Evolutionary conservation across 177 flowering plant genomes (phyloP).

Genomic region (Telopea speciosissima): DNA sequence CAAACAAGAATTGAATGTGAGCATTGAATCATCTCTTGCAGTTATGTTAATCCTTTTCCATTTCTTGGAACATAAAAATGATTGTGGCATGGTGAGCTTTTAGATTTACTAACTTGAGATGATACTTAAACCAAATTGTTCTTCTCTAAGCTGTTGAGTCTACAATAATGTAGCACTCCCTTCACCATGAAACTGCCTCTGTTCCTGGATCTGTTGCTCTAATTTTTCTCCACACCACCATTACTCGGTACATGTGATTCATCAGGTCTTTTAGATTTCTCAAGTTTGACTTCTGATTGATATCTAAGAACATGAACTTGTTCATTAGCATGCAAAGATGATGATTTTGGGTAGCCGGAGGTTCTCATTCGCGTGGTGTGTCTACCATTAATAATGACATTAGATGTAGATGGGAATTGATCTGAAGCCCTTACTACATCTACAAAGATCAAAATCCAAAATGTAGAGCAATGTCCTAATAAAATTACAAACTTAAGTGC

Average conservation of each 20-base stretch:
- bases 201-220: not conserved
- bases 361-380: not conserved
- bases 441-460: slow-evolving; percentile 3
- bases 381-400: not conserved
- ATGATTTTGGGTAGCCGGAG: not conserved
- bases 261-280: slow-evolving; percentile 2
- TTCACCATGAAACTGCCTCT: not conserved
- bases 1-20: too few relatives aligned
- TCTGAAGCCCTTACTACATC: slow-evolving; percentile 6
- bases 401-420: slow-evolving; percentile 3
- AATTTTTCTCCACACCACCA: not conserved
- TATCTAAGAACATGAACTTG: slow-evolving; percentile 5
- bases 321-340: not conserved
- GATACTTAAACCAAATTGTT: too few relatives aligned
- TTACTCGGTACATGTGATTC: not conserved
- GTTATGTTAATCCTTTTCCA: not conserved
- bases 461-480: not conserved
- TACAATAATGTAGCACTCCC: not conserved
- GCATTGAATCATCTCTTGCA: not conserved
- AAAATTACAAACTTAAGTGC: not conserved
- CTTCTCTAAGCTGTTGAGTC: too few relatives aligned
- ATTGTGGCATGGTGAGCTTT: too few relatives aligned
- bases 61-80: not conserved
- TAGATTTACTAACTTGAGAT: too few relatives aligned
- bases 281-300: not conserved